These are phyloP conservation scores for Metschnikowia bowlesiae DNA, from an alignment of 805 yeast genomes.

Conservation along the genomic window DNA sequence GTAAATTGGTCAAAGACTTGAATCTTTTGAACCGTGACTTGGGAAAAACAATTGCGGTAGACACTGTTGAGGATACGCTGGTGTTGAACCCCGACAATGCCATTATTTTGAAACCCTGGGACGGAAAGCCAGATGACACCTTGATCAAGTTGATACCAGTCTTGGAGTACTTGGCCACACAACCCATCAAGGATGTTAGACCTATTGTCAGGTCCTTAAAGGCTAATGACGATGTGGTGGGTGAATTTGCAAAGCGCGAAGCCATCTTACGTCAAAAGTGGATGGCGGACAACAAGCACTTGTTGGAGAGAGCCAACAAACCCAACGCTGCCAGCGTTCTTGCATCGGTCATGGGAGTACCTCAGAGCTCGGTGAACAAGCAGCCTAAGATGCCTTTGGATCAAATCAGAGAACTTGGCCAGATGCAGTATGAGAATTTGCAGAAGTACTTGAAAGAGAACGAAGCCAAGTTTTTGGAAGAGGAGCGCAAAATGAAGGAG, in stretches of 20 bases:
- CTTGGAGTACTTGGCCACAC: slow-evolving; percentile 91
- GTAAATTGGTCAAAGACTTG: slow-evolving; percentile 84
- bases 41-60: slow-evolving; percentile 73
- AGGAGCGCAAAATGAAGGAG: slow-evolving; percentile 81
- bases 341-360: slow-evolving; percentile 61
- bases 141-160: slow-evolving; percentile 82
- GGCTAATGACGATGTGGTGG: slow-evolving; percentile 62
- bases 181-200: slow-evolving; percentile 80
- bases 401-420: slow-evolving; percentile 86
- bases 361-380: slow-evolving; percentile 40
- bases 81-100: slow-evolving; percentile 92
- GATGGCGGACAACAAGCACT: slow-evolving; percentile 47
- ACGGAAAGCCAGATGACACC: slow-evolving; percentile 76
- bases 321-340: slow-evolving; percentile 50
- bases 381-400: slow-evolving; percentile 81
- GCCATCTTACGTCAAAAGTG: slow-evolving; percentile 66
- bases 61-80: slow-evolving; percentile 67
- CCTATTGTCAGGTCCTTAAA: slow-evolving; percentile 74
- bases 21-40: slow-evolving; percentile 87
- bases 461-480: slow-evolving; percentile 68
- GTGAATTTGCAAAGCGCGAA: slow-evolving; percentile 80
- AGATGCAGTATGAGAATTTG: slow-evolving; percentile 79
- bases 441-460: slow-evolving; percentile 56
- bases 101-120: slow-evolving; percentile 81
- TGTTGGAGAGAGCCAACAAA: slow-evolving; percentile 24